Percentiles rank a stretch among this genome's conserved stretches.
Evolutionary conservation across 2,329 filamentous ascomycete genomes (phyloP).

Genomic region (Aspergillus aculeatinus): DNA sequence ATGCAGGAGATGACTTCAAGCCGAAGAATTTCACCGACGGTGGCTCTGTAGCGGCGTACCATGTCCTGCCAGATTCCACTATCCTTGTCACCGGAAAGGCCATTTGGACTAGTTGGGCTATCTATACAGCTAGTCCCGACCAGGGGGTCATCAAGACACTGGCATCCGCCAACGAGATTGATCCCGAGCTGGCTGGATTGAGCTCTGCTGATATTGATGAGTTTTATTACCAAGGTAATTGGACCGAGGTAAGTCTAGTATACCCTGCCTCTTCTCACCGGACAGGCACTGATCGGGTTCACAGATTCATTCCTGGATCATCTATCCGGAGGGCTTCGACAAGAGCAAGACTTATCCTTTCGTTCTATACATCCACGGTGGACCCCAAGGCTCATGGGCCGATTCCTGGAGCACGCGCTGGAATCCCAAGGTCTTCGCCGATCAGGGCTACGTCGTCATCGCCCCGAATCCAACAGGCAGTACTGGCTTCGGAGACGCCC

Average conservation of each 20-base stretch:
- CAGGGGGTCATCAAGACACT: slow-evolving; percentile 29
- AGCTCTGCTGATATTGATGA: slow-evolving; percentile 37
- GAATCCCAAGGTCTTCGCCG: slow-evolving; percentile 83
- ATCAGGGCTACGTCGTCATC: slow-evolving; percentile 82
- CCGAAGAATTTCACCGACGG: slow-evolving; percentile 39
- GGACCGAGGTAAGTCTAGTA: slow-evolving; percentile 30
- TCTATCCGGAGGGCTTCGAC: slow-evolving; percentile 60
- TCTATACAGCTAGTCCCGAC: slow-evolving; percentile 34
- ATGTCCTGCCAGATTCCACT: slow-evolving; percentile 31
- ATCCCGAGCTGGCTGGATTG: slow-evolving; percentile 38
- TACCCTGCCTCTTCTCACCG: background rate
- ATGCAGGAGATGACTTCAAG: slow-evolving; percentile 32
- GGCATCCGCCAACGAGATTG: slow-evolving; percentile 40
- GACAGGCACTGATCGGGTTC: slow-evolving; percentile 8
- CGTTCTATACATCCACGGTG: slow-evolving; percentile 77
- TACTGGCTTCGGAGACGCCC: slow-evolving; percentile 76
- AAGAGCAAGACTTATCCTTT: slow-evolving; percentile 72
- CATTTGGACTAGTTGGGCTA: slow-evolving; percentile 38
- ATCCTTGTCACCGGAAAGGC: slow-evolving; percentile 35
- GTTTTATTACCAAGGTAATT: slow-evolving; percentile 40
- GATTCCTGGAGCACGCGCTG: slow-evolving; percentile 79
- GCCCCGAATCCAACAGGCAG: slow-evolving; percentile 80
- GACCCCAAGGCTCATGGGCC: slow-evolving; percentile 73
- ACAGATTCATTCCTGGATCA: slow-evolving; percentile 42
- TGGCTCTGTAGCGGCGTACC: slow-evolving; percentile 32